Evolutionary conservation across 1,284 basidiomycete genomes (phyloP), one percentile per base, ranked within the genome.

Genomic region (Fomitopsis palustris): DNA sequence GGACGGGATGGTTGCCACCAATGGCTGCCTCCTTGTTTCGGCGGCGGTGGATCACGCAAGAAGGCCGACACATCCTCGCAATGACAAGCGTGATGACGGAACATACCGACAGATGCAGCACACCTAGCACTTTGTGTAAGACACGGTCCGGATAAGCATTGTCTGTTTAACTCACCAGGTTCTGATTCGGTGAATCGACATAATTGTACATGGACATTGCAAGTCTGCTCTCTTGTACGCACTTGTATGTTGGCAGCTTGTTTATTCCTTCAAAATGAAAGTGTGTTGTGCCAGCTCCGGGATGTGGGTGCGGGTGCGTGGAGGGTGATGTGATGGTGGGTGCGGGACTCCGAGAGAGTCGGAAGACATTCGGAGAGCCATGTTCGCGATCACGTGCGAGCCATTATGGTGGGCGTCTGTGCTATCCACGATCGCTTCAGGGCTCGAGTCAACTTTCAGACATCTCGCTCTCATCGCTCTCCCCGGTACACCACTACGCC

Each of bases 21-120:
- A n/a, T n/a, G n/a, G n/a, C n/a, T n/a, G n/a, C n/a, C n/a, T n/a
- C n/a, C n/a, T n/a, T n/a, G n/a, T n/a, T n/a, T n/a, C n/a, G n/a
- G n/a, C n/a, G n/a, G n/a, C n/a, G n/a, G n/a, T n/a, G n/a, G n/a
- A n/a, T n/a, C n/a, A n/a, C n/a, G n/a, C n/a, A n/a, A n/a, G n/a
- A n/a, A n/a, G n/a, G n/a, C n/a, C n/a, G n/a, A n/a, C n/a, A n/a
- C n/a, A n/a, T n/a, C n/a, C n/a, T 49, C 14, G 16, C 6, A 16
- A 4, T 17, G 1, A 39, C 41, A n/a, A 31, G 67, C 17, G 39
- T 25, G 12, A 51, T 27, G 38, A 21, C 19, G n/a, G n/a, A n/a
- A 21, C 60, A 4, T 66, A 90, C 85, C 84, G 85, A 74, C 92
- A 95, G 65, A 95, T 93, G 64, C 91, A 93, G 68, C 92, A 95